Conservation (phyloP, 1,139 yeast genomes). For the Maudiozyma humilis region DNA sequence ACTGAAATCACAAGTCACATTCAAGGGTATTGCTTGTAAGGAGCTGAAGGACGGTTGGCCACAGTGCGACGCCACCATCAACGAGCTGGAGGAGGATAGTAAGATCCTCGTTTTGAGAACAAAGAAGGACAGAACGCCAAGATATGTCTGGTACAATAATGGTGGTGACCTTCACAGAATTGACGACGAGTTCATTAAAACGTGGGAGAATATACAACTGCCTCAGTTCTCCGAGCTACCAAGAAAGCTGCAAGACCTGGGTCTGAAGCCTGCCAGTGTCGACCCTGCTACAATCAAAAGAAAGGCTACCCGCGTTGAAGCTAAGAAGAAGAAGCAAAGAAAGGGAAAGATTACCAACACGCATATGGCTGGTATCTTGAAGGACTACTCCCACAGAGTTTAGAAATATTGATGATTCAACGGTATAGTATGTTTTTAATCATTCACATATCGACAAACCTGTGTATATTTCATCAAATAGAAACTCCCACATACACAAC, state of each 20-base stretch:
- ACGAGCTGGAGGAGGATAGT: constrained; percentile 65
- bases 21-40: constrained; percentile 80
- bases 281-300: constrained; percentile 85
- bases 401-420: constrained; percentile 6
- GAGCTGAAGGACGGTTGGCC: constrained; percentile 96
- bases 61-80: constrained; percentile 74
- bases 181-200: constrained; percentile 72
- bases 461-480: not conserved
- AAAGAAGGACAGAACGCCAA: constrained; percentile 84
- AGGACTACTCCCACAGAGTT: constrained; percentile 52
- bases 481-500: no score
- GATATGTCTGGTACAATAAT: constrained; percentile 83
- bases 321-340: constrained; percentile 82
- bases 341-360: constrained; percentile 91
- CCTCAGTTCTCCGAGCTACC: constrained; percentile 81
- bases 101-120: constrained; percentile 78
- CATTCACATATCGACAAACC: not conserved
- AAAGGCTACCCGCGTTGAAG: constrained; percentile 40
- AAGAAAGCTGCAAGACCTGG: constrained; percentile 66
- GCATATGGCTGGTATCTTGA: constrained; percentile 90
- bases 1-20: constrained; percentile 74
- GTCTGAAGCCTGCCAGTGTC: constrained; percentile 91
- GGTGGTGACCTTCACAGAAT: constrained; percentile 67
- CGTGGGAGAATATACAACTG: constrained; percentile 73
- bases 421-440: no score